Conservation (phyloP, 345 rosid species). For the Brassica napus region Da-Ae NC_063451.1:26068001-26068500, state of each 20-base stretch:
- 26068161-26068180: neutral
- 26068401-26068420: constrained; percentile 51
- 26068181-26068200: neutral
- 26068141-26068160: neutral
- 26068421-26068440: constrained; percentile 94
- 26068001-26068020: neutral
- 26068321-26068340: constrained; percentile 88
- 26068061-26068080: neutral
- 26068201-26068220: neutral
- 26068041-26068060: neutral
- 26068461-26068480: constrained; percentile 93
- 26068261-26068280: constrained; percentile 98
- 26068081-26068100: neutral
- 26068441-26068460: constrained; percentile 88
- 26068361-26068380: constrained; percentile 51
- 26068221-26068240: neutral
- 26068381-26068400: constrained; percentile 77
- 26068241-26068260: constrained; percentile 56
- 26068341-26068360: constrained; percentile 87
- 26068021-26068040: neutral
- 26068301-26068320: constrained; percentile 99
- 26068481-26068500: constrained; percentile 97
- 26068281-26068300: constrained; percentile 96
- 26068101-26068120: neutral
- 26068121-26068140: neutral